A percentile compares a stretch with the other conserved stretches of the same genome.
Conservation (phyloP, 352 stramenopile genomes). For the Phytophthora pseudosyringae region DNA sequence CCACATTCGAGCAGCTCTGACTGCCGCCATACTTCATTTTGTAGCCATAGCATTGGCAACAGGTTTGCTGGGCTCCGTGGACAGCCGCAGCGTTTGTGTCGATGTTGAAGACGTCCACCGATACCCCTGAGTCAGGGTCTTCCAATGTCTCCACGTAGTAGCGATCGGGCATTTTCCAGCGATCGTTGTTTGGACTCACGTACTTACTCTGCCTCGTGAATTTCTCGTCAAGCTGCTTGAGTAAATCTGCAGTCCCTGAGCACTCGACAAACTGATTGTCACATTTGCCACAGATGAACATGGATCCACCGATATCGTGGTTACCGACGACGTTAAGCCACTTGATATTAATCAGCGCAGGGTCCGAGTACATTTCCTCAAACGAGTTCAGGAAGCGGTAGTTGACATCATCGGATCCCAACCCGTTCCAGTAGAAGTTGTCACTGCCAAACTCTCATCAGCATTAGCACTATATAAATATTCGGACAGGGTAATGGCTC, state of each 20-base stretch:
- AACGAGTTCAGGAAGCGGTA: slow-evolving; percentile 76
- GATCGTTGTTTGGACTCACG: slow-evolving; percentile 68
- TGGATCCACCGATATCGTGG: slow-evolving; percentile 75
- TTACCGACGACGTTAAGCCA: slow-evolving; percentile 81
- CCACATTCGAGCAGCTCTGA: slow-evolving; percentile 51
- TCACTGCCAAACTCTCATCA: slow-evolving; percentile 32
- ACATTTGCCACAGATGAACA: slow-evolving; percentile 77
- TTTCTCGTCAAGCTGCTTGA: slow-evolving; percentile 72
- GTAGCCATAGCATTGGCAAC: slow-evolving; percentile 83
- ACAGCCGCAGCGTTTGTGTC: slow-evolving; percentile 66
- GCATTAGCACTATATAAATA: neutral
- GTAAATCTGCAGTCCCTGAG: slow-evolving; percentile 55
- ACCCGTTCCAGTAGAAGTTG: slow-evolving; percentile 79
- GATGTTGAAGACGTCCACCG: slow-evolving; percentile 77
- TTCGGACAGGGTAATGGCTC: too few relatives aligned
- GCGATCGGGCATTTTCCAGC: slow-evolving; percentile 68
- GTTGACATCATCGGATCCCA: slow-evolving; percentile 66
- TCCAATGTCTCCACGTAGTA: slow-evolving; percentile 69
- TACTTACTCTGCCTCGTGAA: slow-evolving; percentile 67
- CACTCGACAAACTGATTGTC: slow-evolving; percentile 75
- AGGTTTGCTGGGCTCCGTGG: slow-evolving; percentile 70
- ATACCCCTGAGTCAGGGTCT: slow-evolving; percentile 38
- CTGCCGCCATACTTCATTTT: slow-evolving; percentile 56
- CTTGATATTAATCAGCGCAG: slow-evolving; percentile 54
- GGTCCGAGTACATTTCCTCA: slow-evolving; percentile 67